Percentiles rank a stretch among this genome's conserved stretches.
Evolutionary conservation across 805 yeast species (phyloP).

Genomic region (Wickerhamiella lipophila): DNA sequence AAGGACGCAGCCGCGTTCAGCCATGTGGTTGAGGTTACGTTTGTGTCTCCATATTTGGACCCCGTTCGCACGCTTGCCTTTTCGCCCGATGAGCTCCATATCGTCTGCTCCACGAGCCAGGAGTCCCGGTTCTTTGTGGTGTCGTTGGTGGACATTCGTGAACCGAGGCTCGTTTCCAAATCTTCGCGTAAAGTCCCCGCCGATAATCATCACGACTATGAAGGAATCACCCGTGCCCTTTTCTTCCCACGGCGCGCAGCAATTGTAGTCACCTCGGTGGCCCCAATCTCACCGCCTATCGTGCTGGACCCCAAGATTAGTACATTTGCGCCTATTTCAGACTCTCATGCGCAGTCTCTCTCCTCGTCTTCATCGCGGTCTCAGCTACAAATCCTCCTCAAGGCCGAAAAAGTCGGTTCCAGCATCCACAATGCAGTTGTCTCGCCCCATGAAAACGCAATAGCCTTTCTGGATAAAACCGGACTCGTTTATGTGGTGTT

Average conservation of each 20-base stretch:
- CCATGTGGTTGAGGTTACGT: constrained; percentile 47
- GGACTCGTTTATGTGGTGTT: constrained; percentile 63
- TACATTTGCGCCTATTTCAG: not conserved
- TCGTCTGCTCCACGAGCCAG: constrained; percentile 63
- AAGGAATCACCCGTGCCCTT: constrained; percentile 73
- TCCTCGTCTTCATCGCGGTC: constrained; percentile 32
- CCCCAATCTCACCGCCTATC: constrained; percentile 54
- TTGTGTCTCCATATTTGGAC: constrained; percentile 76
- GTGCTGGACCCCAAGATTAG: constrained; percentile 43
- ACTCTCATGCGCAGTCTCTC: constrained; percentile 10
- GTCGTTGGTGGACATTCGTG: constrained; percentile 47
- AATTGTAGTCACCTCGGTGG: constrained; percentile 42
- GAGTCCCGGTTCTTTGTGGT: constrained; percentile 73
- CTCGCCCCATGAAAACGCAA: constrained; percentile 77
- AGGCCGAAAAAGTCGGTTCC: constrained; percentile 70
- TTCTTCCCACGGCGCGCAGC: constrained; percentile 52
- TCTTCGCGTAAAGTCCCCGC: constrained; percentile 46
- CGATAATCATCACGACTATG: constrained; percentile 56
- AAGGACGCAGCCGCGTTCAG: constrained; percentile 16
- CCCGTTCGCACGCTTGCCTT: constrained; percentile 66
- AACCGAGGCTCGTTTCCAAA: constrained; percentile 57
- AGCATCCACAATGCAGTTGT: constrained; percentile 59
- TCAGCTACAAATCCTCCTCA: constrained; percentile 47
- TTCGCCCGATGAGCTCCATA: constrained; percentile 54
- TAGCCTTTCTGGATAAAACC: constrained; percentile 65